Conservation (phyloP, 306 rosid species). For the Lathyrus aphaca region DNA sequence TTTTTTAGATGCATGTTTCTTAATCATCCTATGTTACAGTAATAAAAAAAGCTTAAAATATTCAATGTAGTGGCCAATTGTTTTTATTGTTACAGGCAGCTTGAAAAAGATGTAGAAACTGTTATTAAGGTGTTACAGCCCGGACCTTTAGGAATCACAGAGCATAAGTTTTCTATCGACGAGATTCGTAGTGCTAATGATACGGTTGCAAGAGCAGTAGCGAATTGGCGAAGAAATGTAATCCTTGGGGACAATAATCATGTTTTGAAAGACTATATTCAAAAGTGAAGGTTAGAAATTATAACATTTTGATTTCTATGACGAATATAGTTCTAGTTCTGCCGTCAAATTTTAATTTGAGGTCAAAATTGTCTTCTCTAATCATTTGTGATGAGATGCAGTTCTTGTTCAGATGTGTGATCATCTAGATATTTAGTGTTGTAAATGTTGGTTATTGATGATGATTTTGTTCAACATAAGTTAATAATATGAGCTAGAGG, state of each 20-base stretch:
- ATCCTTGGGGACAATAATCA: slow-evolving; percentile 44
- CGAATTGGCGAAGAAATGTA: slow-evolving; percentile 72
- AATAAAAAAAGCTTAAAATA: too few species aligned
- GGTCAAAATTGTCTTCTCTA: neutral
- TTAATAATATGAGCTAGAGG: slow-evolving; percentile 2
- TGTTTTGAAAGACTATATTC: slow-evolving; percentile 57
- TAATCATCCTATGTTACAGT: too few species aligned
- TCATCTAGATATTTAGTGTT: neutral
- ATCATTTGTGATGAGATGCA: neutral
- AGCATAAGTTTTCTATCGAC: slow-evolving; percentile 81
- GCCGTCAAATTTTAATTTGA: neutral
- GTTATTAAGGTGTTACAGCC: slow-evolving; percentile 88
- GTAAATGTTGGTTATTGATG: slow-evolving; percentile 10
- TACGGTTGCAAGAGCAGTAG: slow-evolving; percentile 66
- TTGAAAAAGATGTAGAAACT: slow-evolving; percentile 89
- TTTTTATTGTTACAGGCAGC: slow-evolving; percentile 51
- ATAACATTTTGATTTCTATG: neutral
- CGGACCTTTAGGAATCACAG: slow-evolving; percentile 86
- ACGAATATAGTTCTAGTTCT: neutral
- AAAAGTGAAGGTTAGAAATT: slow-evolving; percentile 39
- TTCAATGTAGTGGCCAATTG: neutral
- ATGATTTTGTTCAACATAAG: neutral
- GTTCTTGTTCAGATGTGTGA: neutral
- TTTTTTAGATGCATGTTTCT: too few species aligned
- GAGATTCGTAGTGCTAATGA: slow-evolving; percentile 67